These are phyloP conservation scores for Monilinia vaccinii-corymbosi DNA, from an alignment of 2,329 filamentous ascomycete genomes.

Conservation along the genomic window DNA sequence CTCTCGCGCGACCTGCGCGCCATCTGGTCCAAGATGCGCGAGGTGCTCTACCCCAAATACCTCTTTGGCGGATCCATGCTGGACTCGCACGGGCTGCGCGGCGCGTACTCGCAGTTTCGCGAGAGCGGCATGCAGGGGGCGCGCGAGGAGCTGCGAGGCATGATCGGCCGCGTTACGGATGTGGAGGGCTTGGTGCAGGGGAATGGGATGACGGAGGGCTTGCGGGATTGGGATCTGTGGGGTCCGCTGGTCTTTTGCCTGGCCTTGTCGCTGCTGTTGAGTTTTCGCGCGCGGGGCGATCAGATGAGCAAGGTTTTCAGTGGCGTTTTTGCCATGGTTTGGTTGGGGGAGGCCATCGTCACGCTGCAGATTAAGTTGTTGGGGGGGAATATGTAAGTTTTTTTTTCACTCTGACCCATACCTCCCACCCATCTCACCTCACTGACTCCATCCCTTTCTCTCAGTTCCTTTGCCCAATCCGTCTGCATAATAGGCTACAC, in stretches of 20 bases:
- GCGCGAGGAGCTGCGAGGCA: constrained; percentile 50
- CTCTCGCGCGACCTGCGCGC: constrained; percentile 82
- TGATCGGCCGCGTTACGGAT: constrained; percentile 55
- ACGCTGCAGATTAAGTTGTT: constrained; percentile 97
- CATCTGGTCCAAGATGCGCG: constrained; percentile 96
- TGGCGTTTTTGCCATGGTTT: constrained; percentile 92
- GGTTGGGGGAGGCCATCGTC: constrained; percentile 93
- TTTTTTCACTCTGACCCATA: not conserved
- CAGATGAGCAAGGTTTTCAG: constrained; percentile 90
- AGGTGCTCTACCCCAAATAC: constrained; percentile 94
- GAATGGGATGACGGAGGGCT: constrained; percentile 70
- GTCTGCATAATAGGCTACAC: constrained; percentile 98
- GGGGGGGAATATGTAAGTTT: constrained; percentile 87
- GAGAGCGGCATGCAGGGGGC: constrained; percentile 50
- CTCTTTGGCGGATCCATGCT: constrained; percentile 66
- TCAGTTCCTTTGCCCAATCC: constrained; percentile 91
- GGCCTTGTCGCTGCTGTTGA: constrained; percentile 77
- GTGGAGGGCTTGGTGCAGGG: constrained; percentile 49
- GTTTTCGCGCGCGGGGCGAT: constrained; percentile 65
- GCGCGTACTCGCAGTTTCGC: constrained; percentile 53
- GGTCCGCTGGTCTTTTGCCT: constrained; percentile 92
- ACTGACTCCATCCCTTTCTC: not conserved
- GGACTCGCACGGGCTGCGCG: constrained; percentile 46
- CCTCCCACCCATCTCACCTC: not conserved
- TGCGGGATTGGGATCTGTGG: constrained; percentile 98